Conservation (phyloP, 495 filamentous ascomycete genomes). For the Lophium mytilinum region DNA sequence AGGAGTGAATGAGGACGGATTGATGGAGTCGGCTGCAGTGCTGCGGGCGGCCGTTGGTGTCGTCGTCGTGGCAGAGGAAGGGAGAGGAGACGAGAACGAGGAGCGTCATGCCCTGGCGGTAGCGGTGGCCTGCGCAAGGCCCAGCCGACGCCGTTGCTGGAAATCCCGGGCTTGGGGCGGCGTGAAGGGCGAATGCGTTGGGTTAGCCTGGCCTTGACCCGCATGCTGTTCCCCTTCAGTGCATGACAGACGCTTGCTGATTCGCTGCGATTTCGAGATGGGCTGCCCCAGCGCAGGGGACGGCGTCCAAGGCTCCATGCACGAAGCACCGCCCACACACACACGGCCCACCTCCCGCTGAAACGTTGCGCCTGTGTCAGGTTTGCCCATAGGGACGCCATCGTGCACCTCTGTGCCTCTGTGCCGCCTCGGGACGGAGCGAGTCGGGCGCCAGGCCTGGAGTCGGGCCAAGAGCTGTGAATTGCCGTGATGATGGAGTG, state of each 20-base stretch:
- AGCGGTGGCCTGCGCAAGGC: neutral
- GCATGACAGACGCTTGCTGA: neutral
- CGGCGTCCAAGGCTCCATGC: neutral
- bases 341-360: neutral
- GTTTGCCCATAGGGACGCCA: neutral
- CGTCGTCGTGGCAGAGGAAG: conserved; percentile 10
- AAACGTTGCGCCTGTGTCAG: conserved; percentile 9
- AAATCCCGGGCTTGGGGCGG: too few species aligned
- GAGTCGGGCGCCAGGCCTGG: neutral
- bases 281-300: neutral
- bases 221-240: conserved; percentile 4
- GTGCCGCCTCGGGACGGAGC: neutral
- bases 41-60: neutral
- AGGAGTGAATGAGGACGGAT: neutral
- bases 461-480: too few species aligned
- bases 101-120: conserved; percentile 4
- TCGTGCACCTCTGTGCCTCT: too few species aligned
- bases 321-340: neutral
- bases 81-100: conserved; percentile 16
- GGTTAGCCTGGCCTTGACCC: neutral
- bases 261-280: conserved; percentile 19
- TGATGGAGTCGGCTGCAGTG: neutral
- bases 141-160: neutral
- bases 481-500: too few species aligned
- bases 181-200: neutral